Evolutionary conservation across 768 basidiomycete genomes (phyloP), one percentile per base, ranked within the genome.

Genomic region (Mycena rebaudengoi): DNA sequence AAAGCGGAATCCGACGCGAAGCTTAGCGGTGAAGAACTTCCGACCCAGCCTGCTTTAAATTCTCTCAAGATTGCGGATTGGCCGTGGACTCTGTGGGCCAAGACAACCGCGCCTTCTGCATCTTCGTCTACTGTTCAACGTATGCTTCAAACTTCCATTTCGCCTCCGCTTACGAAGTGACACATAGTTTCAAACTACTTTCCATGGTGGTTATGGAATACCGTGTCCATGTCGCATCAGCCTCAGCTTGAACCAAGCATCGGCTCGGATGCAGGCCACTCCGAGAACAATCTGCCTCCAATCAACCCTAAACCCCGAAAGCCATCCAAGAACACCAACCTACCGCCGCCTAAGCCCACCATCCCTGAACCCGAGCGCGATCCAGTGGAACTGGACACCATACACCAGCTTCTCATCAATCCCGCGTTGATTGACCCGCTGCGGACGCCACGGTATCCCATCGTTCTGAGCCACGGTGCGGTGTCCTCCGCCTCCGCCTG

Each of bases 401-500:
- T 94, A 5, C 91, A 91, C 74, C 83, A 83, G 53, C 78, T 98
- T 5, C 86, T 98, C 69, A 79, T 81, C 46, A 88, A 93, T 69
- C 94, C 96, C 4, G 83, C 87, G 0, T 82, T 99, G 28, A 91
- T 86, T 68, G 87, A 96, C 65, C 94, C 94, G 0, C 68, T 91
- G 4, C 85, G 93, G 66, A 84, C 83, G 5, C 95, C 98, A 2
- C 88, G 97, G 7, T 88, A 94, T 75, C 95, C 95, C 1, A 90
- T 99, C 59, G 95, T 97, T 4, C 84, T 99, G n/a, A 98, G 95
- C 73, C 97, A 99, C 78, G 97, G 96, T 95, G 70, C 69, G 86
- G 74, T 60, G 20, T 69, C 46, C 50, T 52, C 32, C 40, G 49
- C 53, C 56, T 28, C 33, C 53, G 26, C 61, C 28, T 28, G 50